A percentile compares a stretch with the other conserved stretches of the same genome.
Conservation (phyloP, 2,329 filamentous ascomycete species). For the Hypoxylon sp. region DNA sequence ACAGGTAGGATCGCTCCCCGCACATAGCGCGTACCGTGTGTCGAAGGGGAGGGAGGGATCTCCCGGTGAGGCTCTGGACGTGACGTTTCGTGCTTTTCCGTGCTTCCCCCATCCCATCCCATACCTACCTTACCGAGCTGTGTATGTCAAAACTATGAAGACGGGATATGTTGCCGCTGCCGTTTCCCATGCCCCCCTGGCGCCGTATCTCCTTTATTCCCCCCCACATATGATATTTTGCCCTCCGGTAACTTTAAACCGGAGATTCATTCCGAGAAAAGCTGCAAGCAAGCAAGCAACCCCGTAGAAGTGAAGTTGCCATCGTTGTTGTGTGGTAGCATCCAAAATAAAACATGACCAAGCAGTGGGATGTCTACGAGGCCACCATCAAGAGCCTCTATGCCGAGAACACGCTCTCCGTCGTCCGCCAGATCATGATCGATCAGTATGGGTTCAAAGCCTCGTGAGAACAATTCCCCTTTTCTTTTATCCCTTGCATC, state of each 20-base stretch:
- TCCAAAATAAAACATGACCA: conserved; percentile 42
- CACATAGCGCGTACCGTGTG: conserved; percentile 10
- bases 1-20: conserved; percentile 26
- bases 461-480: conserved; percentile 61
- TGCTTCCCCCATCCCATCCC: neutral
- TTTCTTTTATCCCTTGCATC: neutral
- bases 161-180: neutral
- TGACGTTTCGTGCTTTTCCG: conserved; percentile 1
- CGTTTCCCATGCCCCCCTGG: neutral
- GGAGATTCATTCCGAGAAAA: neutral
- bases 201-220: conserved; percentile 3
- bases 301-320: neutral
- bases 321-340: neutral
- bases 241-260: conserved; percentile 5
- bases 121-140: neutral
- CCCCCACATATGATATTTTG: conserved; percentile 4
- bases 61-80: conserved; percentile 39
- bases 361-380: conserved; percentile 49
- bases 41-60: conserved; percentile 2
- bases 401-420: conserved; percentile 47
- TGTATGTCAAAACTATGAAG: neutral
- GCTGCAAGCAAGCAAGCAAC: neutral
- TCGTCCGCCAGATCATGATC: conserved; percentile 51
- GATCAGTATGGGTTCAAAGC: conserved; percentile 53
- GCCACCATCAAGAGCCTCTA: conserved; percentile 49